phyloP scores from a whole-genome alignment of 2,329 filamentous ascomycete genomes.

The Pyricularia grisea region DNA sequence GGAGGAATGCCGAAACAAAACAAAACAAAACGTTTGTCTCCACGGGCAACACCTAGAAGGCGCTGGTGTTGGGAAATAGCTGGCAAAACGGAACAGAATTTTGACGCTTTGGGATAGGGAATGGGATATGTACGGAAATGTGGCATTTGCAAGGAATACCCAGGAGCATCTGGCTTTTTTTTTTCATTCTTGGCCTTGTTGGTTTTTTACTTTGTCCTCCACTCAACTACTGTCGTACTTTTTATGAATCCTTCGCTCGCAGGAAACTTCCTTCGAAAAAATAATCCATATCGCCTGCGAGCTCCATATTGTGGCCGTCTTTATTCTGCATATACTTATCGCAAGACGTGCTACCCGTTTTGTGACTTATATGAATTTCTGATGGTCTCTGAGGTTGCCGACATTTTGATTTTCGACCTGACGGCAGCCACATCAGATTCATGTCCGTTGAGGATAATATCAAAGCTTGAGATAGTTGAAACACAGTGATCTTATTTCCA shows the following conservation, averaged over 20 bases:
- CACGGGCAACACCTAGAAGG: background rate
- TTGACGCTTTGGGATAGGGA: constrained; percentile 5
- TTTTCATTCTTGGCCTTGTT: constrained; percentile 1
- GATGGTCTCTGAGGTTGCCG: background rate
- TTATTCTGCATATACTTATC: background rate
- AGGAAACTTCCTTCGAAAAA: background rate
- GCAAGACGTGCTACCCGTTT: background rate
- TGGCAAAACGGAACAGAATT: constrained; percentile 3
- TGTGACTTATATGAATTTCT: background rate
- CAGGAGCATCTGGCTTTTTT: constrained; percentile 10
- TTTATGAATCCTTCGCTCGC: background rate
- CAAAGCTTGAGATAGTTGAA: background rate
- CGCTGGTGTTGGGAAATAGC: background rate
- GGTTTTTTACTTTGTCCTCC: background rate
- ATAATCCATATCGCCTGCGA: background rate
- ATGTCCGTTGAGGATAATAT: background rate
- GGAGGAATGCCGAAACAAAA: background rate
- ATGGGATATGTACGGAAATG: constrained; percentile 1
- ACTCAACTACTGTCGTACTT: background rate
- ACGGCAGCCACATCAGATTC: background rate
- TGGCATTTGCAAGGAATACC: constrained; percentile 14
- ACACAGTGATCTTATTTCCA: background rate
- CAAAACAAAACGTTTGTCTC: background rate
- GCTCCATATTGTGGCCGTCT: background rate
- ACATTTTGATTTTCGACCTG: background rate